These are phyloP conservation scores for Psidium friedrichsthalianum DNA, from an alignment of 345 rosid genomes.

Conservation along the genomic window DNA sequence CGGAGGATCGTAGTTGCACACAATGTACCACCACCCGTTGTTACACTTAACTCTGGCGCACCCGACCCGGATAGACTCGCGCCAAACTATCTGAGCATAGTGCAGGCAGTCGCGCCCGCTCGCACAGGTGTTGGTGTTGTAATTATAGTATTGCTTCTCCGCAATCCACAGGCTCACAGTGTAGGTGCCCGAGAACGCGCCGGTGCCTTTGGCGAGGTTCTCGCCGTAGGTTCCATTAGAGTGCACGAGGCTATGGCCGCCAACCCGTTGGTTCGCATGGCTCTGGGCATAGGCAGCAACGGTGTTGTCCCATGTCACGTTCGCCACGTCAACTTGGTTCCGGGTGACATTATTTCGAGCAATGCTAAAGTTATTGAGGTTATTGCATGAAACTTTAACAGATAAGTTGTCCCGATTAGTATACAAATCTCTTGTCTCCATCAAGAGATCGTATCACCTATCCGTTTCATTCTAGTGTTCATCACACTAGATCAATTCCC, in stretches of 20 bases:
- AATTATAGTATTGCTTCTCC: slow-evolving; percentile 12
- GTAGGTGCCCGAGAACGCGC: not conserved
- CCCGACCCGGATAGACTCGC: not conserved
- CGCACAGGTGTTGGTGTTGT: not conserved
- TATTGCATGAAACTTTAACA: not conserved
- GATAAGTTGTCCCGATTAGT: not conserved
- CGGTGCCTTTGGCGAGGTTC: slow-evolving; percentile 13
- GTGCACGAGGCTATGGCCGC: slow-evolving; percentile 7
- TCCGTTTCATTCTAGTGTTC: too few relatives aligned
- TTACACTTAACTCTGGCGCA: slow-evolving; percentile 12
- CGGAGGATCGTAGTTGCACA: slow-evolving; percentile 8
- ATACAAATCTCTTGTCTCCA: not conserved
- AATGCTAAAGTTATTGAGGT: not conserved
- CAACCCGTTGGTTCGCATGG: not conserved
- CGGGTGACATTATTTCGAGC: not conserved
- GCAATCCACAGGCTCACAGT: slow-evolving; percentile 14
- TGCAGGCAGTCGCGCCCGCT: slow-evolving; percentile 8
- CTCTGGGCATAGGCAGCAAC: slow-evolving; percentile 6
- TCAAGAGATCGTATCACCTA: too few relatives aligned
- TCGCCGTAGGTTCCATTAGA: slow-evolving; percentile 19
- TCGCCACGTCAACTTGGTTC: slow-evolving; percentile 3
- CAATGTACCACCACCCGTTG: slow-evolving; percentile 9
- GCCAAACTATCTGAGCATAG: slow-evolving; percentile 27
- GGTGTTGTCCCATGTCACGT: slow-evolving; percentile 5
- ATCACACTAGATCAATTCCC: too few relatives aligned